Conservation (phyloP, 148 eudicot species). For the Chenopodium album region DNA sequence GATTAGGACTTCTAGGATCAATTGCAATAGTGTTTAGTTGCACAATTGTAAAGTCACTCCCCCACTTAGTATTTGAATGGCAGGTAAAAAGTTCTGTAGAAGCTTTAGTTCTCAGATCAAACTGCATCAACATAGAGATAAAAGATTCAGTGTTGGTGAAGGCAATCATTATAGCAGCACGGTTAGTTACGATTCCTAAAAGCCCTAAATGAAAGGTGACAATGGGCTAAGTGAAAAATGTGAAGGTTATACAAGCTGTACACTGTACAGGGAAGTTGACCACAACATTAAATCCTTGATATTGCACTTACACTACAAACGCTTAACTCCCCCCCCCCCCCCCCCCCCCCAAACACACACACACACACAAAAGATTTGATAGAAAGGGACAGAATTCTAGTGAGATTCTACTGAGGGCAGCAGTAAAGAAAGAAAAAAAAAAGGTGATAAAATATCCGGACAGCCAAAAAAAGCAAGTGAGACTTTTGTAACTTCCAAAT, state of each 20-base stretch:
- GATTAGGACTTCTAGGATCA: conserved; percentile 83
- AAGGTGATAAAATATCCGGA: not conserved
- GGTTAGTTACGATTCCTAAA: not conserved
- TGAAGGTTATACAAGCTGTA: not conserved
- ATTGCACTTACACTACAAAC: not conserved
- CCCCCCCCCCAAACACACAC: no score
- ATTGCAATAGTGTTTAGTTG: conserved; percentile 72
- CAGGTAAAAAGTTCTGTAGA: conserved; percentile 81
- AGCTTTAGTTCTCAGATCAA: conserved; percentile 83
- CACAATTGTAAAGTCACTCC: conserved; percentile 35
- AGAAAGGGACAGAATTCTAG: no score
- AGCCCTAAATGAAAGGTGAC: not conserved
- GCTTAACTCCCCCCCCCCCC: no score
- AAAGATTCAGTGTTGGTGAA: conserved; percentile 12
- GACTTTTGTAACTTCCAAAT: not conserved
- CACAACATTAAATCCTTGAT: not conserved
- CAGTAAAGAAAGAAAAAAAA: no score
- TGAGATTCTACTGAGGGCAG: no score
- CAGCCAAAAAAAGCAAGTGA: not conserved
- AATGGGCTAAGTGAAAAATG: not conserved
- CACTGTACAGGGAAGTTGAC: not conserved
- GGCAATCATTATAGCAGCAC: not conserved
- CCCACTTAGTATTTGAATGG: conserved; percentile 36
- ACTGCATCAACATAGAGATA: conserved; percentile 46
- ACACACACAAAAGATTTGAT: no score